These are phyloP conservation scores for Boletus rubroflammeus DNA, from an alignment of 768 basidiomycete genomes.

Conservation along the genomic window DNA sequence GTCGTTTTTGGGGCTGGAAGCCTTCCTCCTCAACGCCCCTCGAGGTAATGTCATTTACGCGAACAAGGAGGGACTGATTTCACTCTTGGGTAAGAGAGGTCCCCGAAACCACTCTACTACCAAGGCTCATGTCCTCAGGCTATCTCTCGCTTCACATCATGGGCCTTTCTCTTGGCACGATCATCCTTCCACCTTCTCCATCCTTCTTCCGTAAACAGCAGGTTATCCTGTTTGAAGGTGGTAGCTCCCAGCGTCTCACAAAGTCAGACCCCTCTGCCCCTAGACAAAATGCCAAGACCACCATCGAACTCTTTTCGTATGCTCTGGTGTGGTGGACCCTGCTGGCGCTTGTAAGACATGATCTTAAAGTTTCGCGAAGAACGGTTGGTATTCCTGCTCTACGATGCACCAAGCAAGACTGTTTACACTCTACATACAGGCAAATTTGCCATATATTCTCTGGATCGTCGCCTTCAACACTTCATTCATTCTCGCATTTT, in stretches of 20 bases:
- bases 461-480: slow-evolving; percentile 92
- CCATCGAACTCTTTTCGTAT: slow-evolving; percentile 74
- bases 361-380: slow-evolving; percentile 52
- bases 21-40: slow-evolving; percentile 62
- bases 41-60: slow-evolving; percentile 62
- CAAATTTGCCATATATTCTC: slow-evolving; percentile 82
- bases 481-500: slow-evolving; percentile 76
- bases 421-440: slow-evolving; percentile 41
- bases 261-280: slow-evolving; percentile 27
- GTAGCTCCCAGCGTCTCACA: not conserved
- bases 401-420: not conserved
- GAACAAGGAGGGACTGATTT: slow-evolving; percentile 92
- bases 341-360: slow-evolving; percentile 37
- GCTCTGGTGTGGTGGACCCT: slow-evolving; percentile 74
- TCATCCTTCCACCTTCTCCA: slow-evolving; percentile 76
- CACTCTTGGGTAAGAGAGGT: slow-evolving; percentile 55
- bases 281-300: slow-evolving; percentile 69
- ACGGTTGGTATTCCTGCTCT: slow-evolving; percentile 44
- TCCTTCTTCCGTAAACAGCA: slow-evolving; percentile 61
- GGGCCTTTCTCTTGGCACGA: slow-evolving; percentile 76
- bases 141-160: slow-evolving; percentile 89
- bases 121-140: slow-evolving; percentile 41
- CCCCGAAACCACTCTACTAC: not conserved
- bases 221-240: slow-evolving; percentile 16
- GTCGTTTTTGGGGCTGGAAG: slow-evolving; percentile 50